Percentiles rank a stretch among this genome's conserved stretches.
Evolutionary conservation across 805 yeast species (phyloP).

Genomic region (Candida piceae): DNA sequence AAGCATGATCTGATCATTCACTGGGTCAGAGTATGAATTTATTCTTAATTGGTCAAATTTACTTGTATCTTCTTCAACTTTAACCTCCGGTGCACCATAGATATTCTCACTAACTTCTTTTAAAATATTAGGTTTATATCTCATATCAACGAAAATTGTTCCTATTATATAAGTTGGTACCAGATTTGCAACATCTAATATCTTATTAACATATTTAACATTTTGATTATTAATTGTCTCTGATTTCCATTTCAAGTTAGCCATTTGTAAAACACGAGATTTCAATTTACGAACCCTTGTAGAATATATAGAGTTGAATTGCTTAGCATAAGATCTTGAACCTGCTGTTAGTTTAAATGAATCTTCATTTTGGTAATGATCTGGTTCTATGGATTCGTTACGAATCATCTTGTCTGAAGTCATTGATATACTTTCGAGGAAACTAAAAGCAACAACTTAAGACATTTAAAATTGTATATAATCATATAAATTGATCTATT

Average conservation of each 20-base stretch:
- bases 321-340: slow-evolving; percentile 43
- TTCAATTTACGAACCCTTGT: slow-evolving; percentile 45
- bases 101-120: slow-evolving; percentile 66
- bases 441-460: too few species aligned
- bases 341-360: slow-evolving; percentile 13
- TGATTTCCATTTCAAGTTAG: slow-evolving; percentile 36
- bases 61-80: slow-evolving; percentile 12
- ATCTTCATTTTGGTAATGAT: slow-evolving; percentile 6
- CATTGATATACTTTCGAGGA: too few species aligned
- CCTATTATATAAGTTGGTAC: slow-evolving; percentile 81
- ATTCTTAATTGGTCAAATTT: slow-evolving; percentile 27
- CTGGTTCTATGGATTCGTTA: slow-evolving; percentile 10
- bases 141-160: slow-evolving; percentile 78
- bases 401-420: slow-evolving; percentile 20
- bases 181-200: slow-evolving; percentile 58
- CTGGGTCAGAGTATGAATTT: slow-evolving; percentile 49
- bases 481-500: too few species aligned
- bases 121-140: slow-evolving; percentile 77
- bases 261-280: slow-evolving; percentile 41
- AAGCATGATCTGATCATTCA: slow-evolving; percentile 57
- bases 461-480: too few species aligned
- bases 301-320: slow-evolving; percentile 54
- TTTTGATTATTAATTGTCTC: slow-evolving; percentile 33
- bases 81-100: slow-evolving; percentile 44
- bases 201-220: slow-evolving; percentile 36